A percentile compares a stretch with the other conserved stretches of the same genome.
Evolutionary conservation across 805 yeast species (phyloP).

Genomic region (Spathaspora hagerdaliae): DNA sequence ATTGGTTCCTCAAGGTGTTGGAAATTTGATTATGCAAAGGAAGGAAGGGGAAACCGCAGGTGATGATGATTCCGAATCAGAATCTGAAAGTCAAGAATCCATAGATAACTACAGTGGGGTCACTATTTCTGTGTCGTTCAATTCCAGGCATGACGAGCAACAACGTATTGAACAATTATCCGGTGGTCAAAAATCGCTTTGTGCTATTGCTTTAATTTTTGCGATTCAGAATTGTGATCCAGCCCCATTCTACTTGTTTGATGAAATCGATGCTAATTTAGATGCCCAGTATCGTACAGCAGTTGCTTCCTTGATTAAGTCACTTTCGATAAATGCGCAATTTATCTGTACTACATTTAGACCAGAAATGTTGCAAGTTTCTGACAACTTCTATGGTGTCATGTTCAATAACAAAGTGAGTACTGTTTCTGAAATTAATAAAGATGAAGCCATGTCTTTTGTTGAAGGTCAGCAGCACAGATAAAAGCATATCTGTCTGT

Average conservation of each 20-base stretch:
- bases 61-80: conserved; percentile 7
- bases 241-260: conserved; percentile 94
- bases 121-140: conserved; percentile 83
- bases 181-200: conserved; percentile 96
- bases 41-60: conserved; percentile 6
- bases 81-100: conserved; percentile 1
- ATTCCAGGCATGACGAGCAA: conserved; percentile 80
- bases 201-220: conserved; percentile 89
- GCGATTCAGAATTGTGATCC: conserved; percentile 96
- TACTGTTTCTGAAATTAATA: conserved; percentile 64
- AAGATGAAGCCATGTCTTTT: conserved; percentile 75
- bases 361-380: conserved; percentile 85
- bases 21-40: conserved; percentile 61
- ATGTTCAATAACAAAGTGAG: conserved; percentile 79
- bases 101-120: conserved; percentile 74
- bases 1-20: conserved; percentile 81
- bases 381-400: conserved; percentile 86
- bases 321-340: conserved; percentile 68
- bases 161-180: conserved; percentile 85
- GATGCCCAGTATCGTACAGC: conserved; percentile 89
- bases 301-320: conserved; percentile 71
- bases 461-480: conserved; percentile 60
- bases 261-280: conserved; percentile 93
- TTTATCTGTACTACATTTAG: conserved; percentile 96
- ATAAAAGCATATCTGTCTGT: neutral